Conservation (phyloP, 225 moss, liverwort and hornwort species). For the Pleurozium schreberi region DNA sequence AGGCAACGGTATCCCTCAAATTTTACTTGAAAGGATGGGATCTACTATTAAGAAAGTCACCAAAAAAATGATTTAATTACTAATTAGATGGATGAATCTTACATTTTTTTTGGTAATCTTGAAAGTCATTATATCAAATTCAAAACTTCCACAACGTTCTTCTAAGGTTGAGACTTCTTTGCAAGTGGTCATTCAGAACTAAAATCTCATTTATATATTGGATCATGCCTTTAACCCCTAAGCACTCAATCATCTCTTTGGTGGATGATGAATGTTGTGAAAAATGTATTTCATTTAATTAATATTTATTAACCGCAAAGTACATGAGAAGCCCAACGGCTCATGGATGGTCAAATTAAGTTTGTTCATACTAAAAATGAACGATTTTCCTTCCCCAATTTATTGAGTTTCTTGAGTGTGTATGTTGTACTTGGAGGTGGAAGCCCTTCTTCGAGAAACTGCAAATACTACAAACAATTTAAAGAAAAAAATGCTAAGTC, state of each 20-base stretch:
- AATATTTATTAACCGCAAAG: background rate
- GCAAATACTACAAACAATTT: too few relatives aligned
- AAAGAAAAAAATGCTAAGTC: too few relatives aligned
- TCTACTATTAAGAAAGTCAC: background rate
- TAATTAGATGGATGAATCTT: background rate
- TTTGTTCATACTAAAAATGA: background rate
- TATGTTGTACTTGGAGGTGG: background rate
- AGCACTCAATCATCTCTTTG: background rate
- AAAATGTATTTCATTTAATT: background rate
- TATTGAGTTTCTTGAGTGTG: background rate
- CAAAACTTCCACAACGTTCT: background rate
- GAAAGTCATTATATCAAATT: background rate
- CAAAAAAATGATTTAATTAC: fast-evolving
- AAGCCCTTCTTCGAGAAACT: background rate
- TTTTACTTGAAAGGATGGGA: fast-evolving
- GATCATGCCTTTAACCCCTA: background rate
- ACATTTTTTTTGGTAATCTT: background rate
- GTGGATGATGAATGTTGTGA: background rate
- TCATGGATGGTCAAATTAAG: background rate
- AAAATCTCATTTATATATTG: fast-evolving
- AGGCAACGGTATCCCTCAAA: background rate
- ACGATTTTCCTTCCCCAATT: background rate
- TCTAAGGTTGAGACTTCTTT: background rate
- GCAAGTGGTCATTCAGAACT: background rate
- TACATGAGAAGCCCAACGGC: background rate